phyloP scores from a whole-genome alignment of 805 yeast species.

The Pichia scutulata region DNA sequence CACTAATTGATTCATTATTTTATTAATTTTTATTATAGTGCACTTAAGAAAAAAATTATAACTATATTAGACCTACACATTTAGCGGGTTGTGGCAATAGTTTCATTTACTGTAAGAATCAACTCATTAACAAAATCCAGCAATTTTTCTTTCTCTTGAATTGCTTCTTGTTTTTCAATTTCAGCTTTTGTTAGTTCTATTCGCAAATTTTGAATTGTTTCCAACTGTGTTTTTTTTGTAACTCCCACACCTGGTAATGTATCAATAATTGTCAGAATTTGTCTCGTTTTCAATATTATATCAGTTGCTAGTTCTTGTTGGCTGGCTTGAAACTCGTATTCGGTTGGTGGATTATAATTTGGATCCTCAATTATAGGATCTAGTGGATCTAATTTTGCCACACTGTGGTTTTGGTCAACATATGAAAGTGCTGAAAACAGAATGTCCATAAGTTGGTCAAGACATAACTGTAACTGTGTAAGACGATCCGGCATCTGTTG shows the following conservation, averaged over 20 bases:
- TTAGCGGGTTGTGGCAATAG: constrained; percentile 38
- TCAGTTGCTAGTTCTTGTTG: constrained; percentile 77
- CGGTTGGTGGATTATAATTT: constrained; percentile 38
- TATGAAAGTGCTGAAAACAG: constrained; percentile 72
- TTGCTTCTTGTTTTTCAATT: constrained; percentile 44
- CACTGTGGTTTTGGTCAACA: constrained; percentile 69
- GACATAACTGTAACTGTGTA: constrained; percentile 82
- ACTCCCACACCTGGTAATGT: constrained; percentile 91
- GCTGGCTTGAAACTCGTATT: constrained; percentile 34
- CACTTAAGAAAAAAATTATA: background rate
- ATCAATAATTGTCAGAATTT: constrained; percentile 77
- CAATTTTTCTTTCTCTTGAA: constrained; percentile 56
- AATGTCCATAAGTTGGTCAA: constrained; percentile 77
- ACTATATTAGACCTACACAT: background rate
- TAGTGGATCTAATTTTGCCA: constrained; percentile 37
- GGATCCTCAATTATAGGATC: constrained; percentile 61
- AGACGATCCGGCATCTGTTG: constrained; percentile 71
- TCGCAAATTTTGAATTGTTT: constrained; percentile 54
- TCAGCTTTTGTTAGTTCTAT: constrained; percentile 56
- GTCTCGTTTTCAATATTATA: constrained; percentile 76
- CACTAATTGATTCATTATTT: background rate
- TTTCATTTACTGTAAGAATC: constrained; percentile 52
- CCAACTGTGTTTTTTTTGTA: constrained; percentile 64
- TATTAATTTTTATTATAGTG: background rate
- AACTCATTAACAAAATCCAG: constrained; percentile 56